Evolutionary conservation across 2,329 filamentous ascomycete species (phyloP).

Genomic region (Scytalidium sp.): DNA sequence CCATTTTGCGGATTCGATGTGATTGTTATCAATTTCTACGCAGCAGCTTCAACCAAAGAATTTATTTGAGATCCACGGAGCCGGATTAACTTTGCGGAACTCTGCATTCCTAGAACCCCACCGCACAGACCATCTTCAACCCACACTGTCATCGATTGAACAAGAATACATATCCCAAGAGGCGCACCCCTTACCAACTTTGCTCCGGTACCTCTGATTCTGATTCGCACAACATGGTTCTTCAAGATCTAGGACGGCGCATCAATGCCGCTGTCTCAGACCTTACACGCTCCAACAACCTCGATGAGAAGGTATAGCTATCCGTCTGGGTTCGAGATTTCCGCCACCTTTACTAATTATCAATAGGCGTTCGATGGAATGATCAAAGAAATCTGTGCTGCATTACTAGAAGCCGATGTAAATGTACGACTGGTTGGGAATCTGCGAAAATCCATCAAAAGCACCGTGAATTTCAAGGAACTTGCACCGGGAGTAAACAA

Average conservation of each 20-base stretch:
- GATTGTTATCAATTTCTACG: neutral
- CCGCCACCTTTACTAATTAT: conserved; percentile 31
- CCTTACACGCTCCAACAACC: conserved; percentile 84
- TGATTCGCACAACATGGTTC: conserved; percentile 69
- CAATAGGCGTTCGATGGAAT: conserved; percentile 87
- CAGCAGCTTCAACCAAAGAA: neutral
- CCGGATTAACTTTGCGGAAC: neutral
- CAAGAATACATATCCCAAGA: too few species aligned
- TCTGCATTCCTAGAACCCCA: neutral
- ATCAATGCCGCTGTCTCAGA: conserved; percentile 96
- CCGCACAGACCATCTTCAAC: neutral
- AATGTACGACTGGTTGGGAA: conserved; percentile 91
- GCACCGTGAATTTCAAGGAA: conserved; percentile 91
- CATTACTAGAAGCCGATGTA: conserved; percentile 94
- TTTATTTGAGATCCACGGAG: neutral
- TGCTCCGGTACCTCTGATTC: neutral
- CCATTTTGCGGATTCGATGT: conserved; percentile 20
- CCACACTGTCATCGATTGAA: neutral
- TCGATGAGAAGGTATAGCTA: conserved; percentile 84
- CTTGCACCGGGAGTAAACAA: conserved; percentile 91
- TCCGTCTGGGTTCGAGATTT: neutral
- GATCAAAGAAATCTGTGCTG: conserved; percentile 97
- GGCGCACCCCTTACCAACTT: too few species aligned
- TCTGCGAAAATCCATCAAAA: conserved; percentile 89
- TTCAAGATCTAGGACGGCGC: conserved; percentile 97